phyloP scores from a whole-genome alignment of 2,329 filamentous ascomycete genomes.

The Pseudomassariella vexata region DNA sequence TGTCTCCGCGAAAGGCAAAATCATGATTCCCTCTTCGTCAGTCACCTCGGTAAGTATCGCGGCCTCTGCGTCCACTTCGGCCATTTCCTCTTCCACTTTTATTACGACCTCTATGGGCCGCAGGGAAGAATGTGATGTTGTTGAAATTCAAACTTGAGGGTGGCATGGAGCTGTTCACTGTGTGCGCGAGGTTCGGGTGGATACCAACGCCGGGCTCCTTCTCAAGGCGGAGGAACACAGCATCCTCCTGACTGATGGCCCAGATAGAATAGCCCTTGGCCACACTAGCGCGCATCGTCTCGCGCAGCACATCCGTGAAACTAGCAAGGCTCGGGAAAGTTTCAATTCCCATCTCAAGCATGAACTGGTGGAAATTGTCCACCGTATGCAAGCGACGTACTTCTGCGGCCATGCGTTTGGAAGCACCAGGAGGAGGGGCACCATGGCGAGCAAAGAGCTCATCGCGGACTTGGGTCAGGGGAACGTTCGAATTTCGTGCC shows the following conservation, averaged over 20 bases:
- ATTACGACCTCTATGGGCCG: too few species aligned
- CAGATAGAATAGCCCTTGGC: conserved; percentile 25
- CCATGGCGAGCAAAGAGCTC: conserved; percentile 40
- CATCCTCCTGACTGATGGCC: conserved; percentile 9
- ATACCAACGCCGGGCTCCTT: conserved; percentile 11
- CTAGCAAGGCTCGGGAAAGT: conserved; percentile 12
- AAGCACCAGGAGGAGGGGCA: conserved; percentile 34
- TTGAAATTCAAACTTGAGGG: too few species aligned
- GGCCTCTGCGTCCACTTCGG: too few species aligned
- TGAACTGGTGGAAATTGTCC: conserved; percentile 34
- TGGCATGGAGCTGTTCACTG: neutral
- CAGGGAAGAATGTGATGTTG: too few species aligned
- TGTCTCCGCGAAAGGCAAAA: too few species aligned
- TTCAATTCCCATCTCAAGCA: conserved; percentile 35
- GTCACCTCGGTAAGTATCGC: too few species aligned
- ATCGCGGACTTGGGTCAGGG: conserved; percentile 33
- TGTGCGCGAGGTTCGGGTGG: neutral
- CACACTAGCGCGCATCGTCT: conserved; percentile 27
- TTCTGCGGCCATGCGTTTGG: conserved; percentile 31
- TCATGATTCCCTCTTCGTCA: too few species aligned
- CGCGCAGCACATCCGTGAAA: conserved; percentile 28
- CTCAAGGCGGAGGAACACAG: conserved; percentile 14
- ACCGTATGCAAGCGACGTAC: conserved; percentile 37
- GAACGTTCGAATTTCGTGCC: conserved; percentile 29
- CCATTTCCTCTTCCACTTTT: too few species aligned